Evolutionary conservation across 2,329 filamentous ascomycete species (phyloP), one percentile per base, ranked within the genome.

Genomic region (Alternaria gaisen): DNA sequence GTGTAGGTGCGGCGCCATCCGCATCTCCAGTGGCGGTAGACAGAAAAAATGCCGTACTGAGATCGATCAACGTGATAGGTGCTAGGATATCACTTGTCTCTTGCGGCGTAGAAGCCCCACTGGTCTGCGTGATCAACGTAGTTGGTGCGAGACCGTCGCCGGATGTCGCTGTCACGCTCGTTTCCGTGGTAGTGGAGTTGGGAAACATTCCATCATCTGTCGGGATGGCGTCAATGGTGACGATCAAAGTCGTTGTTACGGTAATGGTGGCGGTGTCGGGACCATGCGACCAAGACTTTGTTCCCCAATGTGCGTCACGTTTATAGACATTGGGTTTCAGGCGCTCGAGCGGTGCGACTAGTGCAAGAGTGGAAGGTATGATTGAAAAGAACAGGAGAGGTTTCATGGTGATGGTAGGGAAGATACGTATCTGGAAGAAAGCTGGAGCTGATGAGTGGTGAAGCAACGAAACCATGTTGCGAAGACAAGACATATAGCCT

Each of bases 11-110:
- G 7, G 41, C 20, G 1, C 42, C 48, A 26, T 22, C 40, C 0
- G 0, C 46, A 1, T 22, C 14, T 14, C 28, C 42, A 5, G 12
- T 32, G 7, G 11, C 38, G 5, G 30, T 36, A 50, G 46, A n/a
- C 14, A 18, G 11, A 10, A 8, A n/a, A 36, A 36, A 30, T 10
- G 18, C 6, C 12, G 40, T 42, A 24, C 12, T 16, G 20, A 9
- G 6, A 20, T 44, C 50, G n/a, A 58, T 61, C 48, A 61, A 34
- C 1, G 59, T 58, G 18, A 59, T 7, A 0, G 59, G 59, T 7
- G 44, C 26, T 18, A 52, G 22, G 36, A 32, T 40, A 40, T 52
- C 20, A 3, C 14, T 42, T 8, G 48, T 28, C 18, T 6, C 43
- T 16, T 26, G 42, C 0, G 32, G 18, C n/a, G n/a, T 12, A 12